Conservation (phyloP, 129 eudicot genomes). For the Smallanthus sonchifolius region DNA sequence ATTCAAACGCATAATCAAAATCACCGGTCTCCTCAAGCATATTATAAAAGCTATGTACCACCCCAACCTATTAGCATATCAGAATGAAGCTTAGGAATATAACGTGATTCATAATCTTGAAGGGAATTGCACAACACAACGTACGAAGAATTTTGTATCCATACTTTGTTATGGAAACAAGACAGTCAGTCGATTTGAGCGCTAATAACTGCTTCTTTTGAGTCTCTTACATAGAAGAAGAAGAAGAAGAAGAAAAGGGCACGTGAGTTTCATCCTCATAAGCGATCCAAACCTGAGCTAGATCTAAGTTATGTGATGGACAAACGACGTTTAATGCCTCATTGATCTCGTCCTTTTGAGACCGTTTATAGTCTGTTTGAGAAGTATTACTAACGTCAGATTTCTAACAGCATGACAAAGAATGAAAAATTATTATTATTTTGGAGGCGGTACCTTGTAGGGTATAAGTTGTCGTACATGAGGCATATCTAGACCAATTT, state of each 20-base stretch:
- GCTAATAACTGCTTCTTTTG: not conserved
- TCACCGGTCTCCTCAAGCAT: conserved; percentile 17
- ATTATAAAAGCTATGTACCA: not conserved
- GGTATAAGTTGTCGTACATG: not conserved
- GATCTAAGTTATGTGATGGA: not conserved
- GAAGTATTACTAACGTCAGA: not conserved
- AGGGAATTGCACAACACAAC: not conserved
- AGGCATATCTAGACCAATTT: not conserved
- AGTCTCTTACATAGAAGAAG: not conserved
- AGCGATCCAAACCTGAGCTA: conserved; percentile 15
- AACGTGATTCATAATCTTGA: not conserved
- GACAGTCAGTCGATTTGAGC: conserved; percentile 1
- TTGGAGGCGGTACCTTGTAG: not conserved
- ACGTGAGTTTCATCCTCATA: not conserved
- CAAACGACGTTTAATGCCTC: not conserved
- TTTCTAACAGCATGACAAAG: not conserved
- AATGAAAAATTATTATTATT: not conserved
- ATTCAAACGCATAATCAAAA: not conserved
- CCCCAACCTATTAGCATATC: too few relatives aligned
- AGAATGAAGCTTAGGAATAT: not conserved
- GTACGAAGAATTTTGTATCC: too few relatives aligned
- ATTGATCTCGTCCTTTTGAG: not conserved
- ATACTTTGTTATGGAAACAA: not conserved
- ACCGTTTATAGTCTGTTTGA: conserved; percentile 9
- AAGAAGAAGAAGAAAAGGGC: not conserved